These are phyloP conservation scores for Fusarium tupiense DNA, from an alignment of 2,329 filamentous ascomycete genomes.

Conservation along the genomic window DNA sequence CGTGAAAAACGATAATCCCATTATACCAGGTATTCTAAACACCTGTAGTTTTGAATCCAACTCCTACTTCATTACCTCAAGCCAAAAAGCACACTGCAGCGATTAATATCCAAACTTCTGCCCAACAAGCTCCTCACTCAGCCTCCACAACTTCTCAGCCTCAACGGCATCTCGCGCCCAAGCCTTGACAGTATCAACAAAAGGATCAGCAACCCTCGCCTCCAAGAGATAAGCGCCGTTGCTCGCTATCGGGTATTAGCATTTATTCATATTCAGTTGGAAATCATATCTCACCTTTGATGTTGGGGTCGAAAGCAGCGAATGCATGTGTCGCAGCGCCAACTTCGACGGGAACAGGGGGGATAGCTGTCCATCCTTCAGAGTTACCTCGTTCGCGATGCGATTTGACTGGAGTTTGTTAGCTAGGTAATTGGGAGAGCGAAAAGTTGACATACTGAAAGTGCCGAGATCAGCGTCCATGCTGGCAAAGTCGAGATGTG, in stretches of 20 bases:
- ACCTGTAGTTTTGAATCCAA: no score
- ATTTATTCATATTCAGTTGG: fast-evolving
- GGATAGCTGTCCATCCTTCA: constrained; percentile 34
- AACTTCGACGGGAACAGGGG: constrained; percentile 39
- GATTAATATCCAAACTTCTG: constrained; percentile 50
- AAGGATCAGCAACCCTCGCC: constrained; percentile 47
- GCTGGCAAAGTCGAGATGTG: constrained; percentile 34
- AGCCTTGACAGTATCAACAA: constrained; percentile 41
- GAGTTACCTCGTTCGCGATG: constrained; percentile 39
- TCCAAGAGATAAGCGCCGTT: constrained; percentile 48
- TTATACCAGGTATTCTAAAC: background rate
- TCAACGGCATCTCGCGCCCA: constrained; percentile 47
- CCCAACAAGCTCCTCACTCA: constrained; percentile 58
- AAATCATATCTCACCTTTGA: constrained; percentile 33
- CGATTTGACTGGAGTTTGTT: constrained; percentile 1
- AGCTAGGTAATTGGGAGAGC: fast-evolving
- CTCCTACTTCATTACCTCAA: background rate
- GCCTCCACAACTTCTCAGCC: constrained; percentile 56
- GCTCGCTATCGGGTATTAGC: constrained; percentile 31
- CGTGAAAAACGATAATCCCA: background rate
- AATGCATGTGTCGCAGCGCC: constrained; percentile 49
- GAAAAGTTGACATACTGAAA: constrained; percentile 12
- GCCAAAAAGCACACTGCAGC: background rate
- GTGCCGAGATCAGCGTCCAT: constrained; percentile 25
- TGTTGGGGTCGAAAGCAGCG: constrained; percentile 51